phyloP scores from a whole-genome alignment of 371 early-diverging fungal species.

The Mortierella sp. region DNA sequence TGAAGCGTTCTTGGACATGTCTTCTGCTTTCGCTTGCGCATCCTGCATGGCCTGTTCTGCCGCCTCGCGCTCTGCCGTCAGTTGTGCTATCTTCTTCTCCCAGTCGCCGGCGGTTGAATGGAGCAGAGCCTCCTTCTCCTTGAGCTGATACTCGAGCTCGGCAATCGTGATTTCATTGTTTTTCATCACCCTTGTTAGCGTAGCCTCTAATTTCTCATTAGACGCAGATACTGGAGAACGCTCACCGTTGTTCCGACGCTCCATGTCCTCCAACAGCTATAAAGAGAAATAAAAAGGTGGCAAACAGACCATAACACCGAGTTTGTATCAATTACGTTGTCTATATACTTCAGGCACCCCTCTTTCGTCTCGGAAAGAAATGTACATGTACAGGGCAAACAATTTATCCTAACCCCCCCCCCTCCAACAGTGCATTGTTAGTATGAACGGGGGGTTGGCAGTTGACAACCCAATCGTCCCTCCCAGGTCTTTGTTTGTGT shows the following conservation, averaged over 20 bases:
- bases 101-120: not conserved
- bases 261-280: not conserved
- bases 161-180: slow-evolving; percentile 6
- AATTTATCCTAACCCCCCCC: too few species aligned
- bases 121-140: slow-evolving; percentile 1
- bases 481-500: too few species aligned
- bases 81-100: not conserved
- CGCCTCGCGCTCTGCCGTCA: slow-evolving; percentile 7
- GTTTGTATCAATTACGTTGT: too few species aligned
- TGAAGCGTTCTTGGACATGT: slow-evolving; percentile 12
- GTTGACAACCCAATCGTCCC: too few species aligned
- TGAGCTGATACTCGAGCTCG: slow-evolving; percentile 4
- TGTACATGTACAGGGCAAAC: too few species aligned
- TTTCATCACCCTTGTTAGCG: slow-evolving; percentile 15
- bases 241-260: not conserved
- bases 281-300: too few species aligned
- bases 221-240: not conserved
- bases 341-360: too few species aligned
- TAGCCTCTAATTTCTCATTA: not conserved
- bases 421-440: too few species aligned
- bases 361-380: too few species aligned
- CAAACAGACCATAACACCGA: too few species aligned
- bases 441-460: too few species aligned
- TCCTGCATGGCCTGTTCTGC: slow-evolving; percentile 16
- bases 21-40: slow-evolving; percentile 9